Conservation (phyloP, 176 grass and related monocot genomes). For the Triticum timopheevii region DNA sequence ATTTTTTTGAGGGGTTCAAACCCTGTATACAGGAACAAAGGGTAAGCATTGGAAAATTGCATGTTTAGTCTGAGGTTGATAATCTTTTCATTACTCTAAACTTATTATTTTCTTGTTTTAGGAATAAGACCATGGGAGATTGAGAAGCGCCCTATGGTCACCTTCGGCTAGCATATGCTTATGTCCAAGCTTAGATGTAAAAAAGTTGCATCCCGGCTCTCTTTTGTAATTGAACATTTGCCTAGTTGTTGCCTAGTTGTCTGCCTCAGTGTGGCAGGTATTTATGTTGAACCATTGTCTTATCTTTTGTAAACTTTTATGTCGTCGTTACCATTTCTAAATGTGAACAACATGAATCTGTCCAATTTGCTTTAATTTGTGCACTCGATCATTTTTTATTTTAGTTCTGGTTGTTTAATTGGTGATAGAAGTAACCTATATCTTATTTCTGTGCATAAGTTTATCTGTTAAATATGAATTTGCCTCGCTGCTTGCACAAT, state of each 20-base stretch:
- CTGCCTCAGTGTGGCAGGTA: constrained; percentile 7
- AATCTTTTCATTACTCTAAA: no score
- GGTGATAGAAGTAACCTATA: neutral
- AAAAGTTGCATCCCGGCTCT: constrained; percentile 42
- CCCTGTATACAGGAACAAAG: no score
- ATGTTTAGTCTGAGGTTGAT: no score
- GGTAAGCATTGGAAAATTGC: no score
- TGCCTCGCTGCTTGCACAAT: neutral
- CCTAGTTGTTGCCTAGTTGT: constrained; percentile 8
- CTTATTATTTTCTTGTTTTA: no score
- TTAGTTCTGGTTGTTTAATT: neutral
- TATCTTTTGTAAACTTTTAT: neutral
- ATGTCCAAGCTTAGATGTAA: constrained; percentile 36
- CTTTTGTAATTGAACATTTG: neutral
- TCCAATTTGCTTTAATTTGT: neutral
- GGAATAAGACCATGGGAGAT: neutral
- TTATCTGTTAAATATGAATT: neutral
- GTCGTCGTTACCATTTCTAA: neutral
- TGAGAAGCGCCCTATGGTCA: constrained; percentile 38
- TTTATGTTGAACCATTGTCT: neutral
- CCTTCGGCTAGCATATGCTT: constrained; percentile 34
- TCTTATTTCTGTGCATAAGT: neutral
- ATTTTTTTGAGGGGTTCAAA: no score
- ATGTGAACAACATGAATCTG: neutral
- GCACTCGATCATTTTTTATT: neutral